Base-by-base conservation (phyloP, 768 basidiomycete genomes). In the Suillus spraguei region DNA sequence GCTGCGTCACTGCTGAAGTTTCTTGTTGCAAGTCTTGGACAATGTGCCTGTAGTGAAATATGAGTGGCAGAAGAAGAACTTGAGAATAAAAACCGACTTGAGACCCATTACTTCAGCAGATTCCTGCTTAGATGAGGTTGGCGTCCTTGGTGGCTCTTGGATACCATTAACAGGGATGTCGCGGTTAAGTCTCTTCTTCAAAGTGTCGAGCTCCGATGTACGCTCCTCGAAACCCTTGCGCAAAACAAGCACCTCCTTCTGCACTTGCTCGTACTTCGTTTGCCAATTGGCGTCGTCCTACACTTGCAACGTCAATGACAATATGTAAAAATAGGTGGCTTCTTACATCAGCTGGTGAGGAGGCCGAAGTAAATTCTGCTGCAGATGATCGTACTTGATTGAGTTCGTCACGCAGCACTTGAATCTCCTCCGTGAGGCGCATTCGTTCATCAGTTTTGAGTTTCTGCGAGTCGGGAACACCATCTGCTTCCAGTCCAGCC, bases 11-110 rank as follows among this genome's bases (percentile, higher is more conserved):
- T 32, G 81, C 77, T 3, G 85, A 71, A 68, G 87, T 92, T 76
- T 97, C 95, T 68, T 91, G 90, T 70, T 92, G 91, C 46, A 97
- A 80, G 68, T 95, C 91, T 71, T 93, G 90, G 24, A 97, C 87
- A 69, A 97, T 93, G 69, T 94, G 89, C 76, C 92, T 93, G 64
- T 1, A 20, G 60, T 58, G 17, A 11, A 32, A 14, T 22, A 22
- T 56, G 20, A 65, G 53, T 71, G 46, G 60, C 60, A 39, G 8
- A 7, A 11, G 36, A 14, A 33, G 24, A n/a, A 16, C 42, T 47
- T 39, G 46, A 36, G 54, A 10, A 56, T 32, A 35, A 22, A n/a
- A 61, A 53, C 64, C 32, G 72, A 93, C 92, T 95, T 95, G 46
- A 96, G 83, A 9, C 94, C 94, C 14, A 83, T 87, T 62, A 94